Percentiles rank a stretch among this genome's conserved stretches.
Conservation (phyloP, 352 stramenopile genomes). For the Phytophthora kernoviae region DNA sequence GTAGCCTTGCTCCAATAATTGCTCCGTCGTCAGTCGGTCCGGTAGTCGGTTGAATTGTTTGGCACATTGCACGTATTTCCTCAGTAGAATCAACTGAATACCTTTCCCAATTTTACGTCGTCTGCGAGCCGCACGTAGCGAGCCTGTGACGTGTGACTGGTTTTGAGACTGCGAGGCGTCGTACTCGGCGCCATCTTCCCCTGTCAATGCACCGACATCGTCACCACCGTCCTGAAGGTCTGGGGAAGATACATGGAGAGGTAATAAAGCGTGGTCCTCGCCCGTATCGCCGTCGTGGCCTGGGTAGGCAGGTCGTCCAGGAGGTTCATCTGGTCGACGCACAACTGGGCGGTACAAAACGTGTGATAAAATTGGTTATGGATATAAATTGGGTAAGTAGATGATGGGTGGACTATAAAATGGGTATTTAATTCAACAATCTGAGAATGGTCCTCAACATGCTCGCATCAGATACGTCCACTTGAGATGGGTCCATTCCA, state of each 20-base stretch:
- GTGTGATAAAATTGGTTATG: not conserved
- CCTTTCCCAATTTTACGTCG: slow-evolving; percentile 63
- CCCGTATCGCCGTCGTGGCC: slow-evolving; percentile 21
- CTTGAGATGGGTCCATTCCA: not conserved
- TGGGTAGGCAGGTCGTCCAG: slow-evolving; percentile 27
- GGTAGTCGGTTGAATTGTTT: slow-evolving; percentile 54
- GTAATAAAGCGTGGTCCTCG: slow-evolving; percentile 24
- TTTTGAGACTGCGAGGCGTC: slow-evolving; percentile 16
- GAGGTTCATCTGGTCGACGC: slow-evolving; percentile 22
- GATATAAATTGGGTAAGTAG: not conserved
- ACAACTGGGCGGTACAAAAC: not conserved
- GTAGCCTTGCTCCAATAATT: slow-evolving; percentile 67
- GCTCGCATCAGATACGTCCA: not conserved
- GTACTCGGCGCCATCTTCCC: slow-evolving; percentile 21
- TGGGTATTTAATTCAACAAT: slow-evolving; percentile 10
- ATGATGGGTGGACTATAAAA: not conserved
- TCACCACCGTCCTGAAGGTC: slow-evolving; percentile 27
- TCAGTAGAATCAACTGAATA: slow-evolving; percentile 58
- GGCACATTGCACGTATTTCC: slow-evolving; percentile 67
- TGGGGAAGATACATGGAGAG: slow-evolving; percentile 16
- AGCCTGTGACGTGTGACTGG: slow-evolving; percentile 3
- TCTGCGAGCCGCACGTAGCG: slow-evolving; percentile 8
- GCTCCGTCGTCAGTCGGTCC: slow-evolving; percentile 55
- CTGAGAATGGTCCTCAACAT: slow-evolving; percentile 31
- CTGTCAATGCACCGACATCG: slow-evolving; percentile 17